phyloP scores from a whole-genome alignment of 202 grass and related monocot species.

The Schoenoplectus tabernaemontani region DNA sequence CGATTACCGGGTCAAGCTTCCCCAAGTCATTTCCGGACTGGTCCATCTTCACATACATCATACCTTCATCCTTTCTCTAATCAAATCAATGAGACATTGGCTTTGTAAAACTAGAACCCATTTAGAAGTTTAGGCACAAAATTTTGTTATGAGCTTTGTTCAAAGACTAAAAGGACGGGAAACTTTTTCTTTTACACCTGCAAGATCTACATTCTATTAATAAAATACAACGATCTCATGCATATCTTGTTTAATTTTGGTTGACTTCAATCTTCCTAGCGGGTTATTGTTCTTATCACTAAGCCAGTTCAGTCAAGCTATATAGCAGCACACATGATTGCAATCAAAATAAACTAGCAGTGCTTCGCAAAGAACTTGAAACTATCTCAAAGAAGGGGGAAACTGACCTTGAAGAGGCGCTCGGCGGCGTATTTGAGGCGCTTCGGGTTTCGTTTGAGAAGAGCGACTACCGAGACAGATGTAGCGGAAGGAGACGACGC shows the following conservation, averaged over 20 bases:
- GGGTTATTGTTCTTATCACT: not conserved
- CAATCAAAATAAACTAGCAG: not conserved
- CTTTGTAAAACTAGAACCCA: not conserved
- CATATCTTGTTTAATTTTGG: not conserved
- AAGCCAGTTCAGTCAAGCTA: not conserved
- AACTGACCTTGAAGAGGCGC: slow-evolving; percentile 55
- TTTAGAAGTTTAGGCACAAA: not conserved
- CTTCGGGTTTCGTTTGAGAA: slow-evolving; percentile 84
- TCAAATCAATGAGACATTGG: not conserved
- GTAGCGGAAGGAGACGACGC: slow-evolving; percentile 1
- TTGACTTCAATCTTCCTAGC: too few species aligned
- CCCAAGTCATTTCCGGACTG: slow-evolving; percentile 51
- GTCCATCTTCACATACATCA: slow-evolving; percentile 70
- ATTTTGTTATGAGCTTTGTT: not conserved
- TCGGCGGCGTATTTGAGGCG: slow-evolving; percentile 71
- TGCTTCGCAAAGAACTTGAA: not conserved
- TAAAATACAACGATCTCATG: not conserved
- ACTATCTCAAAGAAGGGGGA: not conserved
- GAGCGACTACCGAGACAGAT: slow-evolving; percentile 30
- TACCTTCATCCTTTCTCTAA: slow-evolving; percentile 57
- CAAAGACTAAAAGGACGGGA: too few species aligned
- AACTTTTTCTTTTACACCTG: not conserved
- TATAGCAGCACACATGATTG: not conserved
- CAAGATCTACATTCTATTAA: not conserved
- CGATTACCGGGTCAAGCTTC: slow-evolving; percentile 68